Conservation (phyloP, 192 early-diverging fungal species). For the Ramicandelaber brevisporus region DNA sequence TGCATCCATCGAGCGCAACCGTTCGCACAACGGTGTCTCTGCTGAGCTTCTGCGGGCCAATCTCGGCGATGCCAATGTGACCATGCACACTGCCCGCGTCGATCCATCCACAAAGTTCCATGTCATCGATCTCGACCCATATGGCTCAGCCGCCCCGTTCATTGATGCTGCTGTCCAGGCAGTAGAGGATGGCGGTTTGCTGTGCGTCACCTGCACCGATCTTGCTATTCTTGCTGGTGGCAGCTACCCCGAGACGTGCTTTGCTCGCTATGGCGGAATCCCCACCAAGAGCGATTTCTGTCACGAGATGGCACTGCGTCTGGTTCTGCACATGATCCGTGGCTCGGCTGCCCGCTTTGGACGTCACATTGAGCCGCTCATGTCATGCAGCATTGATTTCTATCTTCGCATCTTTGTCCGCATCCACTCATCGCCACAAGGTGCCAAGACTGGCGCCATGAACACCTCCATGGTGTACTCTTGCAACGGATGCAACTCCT, state of each 20-base stretch:
- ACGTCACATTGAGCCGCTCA: constrained; percentile 64
- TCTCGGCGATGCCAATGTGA: constrained; percentile 55
- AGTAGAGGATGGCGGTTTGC: constrained; percentile 71
- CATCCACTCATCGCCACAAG: constrained; percentile 40
- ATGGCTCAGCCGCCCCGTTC: constrained; percentile 87
- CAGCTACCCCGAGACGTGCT: constrained; percentile 70
- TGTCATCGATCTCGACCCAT: constrained; percentile 91
- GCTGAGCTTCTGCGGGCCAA: constrained; percentile 50
- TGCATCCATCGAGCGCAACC: constrained; percentile 63
- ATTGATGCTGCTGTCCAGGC: constrained; percentile 83
- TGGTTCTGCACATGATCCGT: constrained; percentile 63
- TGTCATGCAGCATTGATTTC: constrained; percentile 91
- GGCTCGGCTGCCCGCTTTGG: constrained; percentile 61
- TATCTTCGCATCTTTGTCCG: constrained; percentile 92
- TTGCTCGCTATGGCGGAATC: constrained; percentile 85
- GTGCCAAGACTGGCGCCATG: constrained; percentile 55
- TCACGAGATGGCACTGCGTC: constrained; percentile 87
- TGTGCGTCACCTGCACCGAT: constrained; percentile 98
- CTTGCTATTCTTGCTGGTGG: constrained; percentile 75
- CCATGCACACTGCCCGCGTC: constrained; percentile 39
- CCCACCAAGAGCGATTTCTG: constrained; percentile 66
- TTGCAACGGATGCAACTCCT: constrained; percentile 63
- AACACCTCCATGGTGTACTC: constrained; percentile 62
- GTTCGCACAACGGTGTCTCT: constrained; percentile 50
- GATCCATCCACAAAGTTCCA: constrained; percentile 29